Conservation (phyloP, 345 rosid species). For the Tarenaya hassleriana region DNA sequence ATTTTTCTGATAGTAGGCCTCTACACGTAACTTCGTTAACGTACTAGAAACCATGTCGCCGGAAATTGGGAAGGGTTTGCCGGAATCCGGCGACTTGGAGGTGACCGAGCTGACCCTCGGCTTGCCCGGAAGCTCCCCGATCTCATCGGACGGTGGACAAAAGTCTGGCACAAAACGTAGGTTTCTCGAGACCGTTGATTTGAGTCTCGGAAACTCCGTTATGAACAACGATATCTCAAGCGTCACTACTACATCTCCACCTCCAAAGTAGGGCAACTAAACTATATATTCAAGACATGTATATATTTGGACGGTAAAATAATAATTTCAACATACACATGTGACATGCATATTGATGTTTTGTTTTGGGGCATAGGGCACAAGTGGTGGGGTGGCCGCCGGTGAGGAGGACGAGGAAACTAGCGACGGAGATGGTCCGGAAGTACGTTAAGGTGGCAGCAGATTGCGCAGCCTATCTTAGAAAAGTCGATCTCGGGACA, state of each 20-base stretch:
- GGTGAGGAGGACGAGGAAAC: conserved; percentile 35
- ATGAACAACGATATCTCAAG: not conserved
- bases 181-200: conserved; percentile 36
- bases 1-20: not conserved
- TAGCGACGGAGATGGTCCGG: conserved; percentile 17
- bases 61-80: conserved; percentile 17
- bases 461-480: conserved; percentile 66
- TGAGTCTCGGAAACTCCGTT: conserved; percentile 25
- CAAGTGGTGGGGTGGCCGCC: conserved; percentile 86
- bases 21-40: not conserved
- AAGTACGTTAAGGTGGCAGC: conserved; percentile 68
- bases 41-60: conserved; percentile 20
- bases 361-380: conserved; percentile 24
- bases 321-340: not conserved
- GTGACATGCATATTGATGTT: not conserved
- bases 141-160: conserved; percentile 19
- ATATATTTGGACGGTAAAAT: too few species aligned
- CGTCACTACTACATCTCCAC: not conserved
- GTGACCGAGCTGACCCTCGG: conserved; percentile 58
- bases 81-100: conserved; percentile 34
- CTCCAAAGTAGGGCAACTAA: conserved; percentile 7
- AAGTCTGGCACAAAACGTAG: conserved; percentile 44
- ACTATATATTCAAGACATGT: too few species aligned
- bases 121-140: conserved; percentile 39
- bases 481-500: conserved; percentile 60